A percentile compares a stretch with the other conserved stretches of the same genome.
Conservation (phyloP, 2,329 filamentous ascomycete species). For the Ophiostoma triangulosporum region DNA sequence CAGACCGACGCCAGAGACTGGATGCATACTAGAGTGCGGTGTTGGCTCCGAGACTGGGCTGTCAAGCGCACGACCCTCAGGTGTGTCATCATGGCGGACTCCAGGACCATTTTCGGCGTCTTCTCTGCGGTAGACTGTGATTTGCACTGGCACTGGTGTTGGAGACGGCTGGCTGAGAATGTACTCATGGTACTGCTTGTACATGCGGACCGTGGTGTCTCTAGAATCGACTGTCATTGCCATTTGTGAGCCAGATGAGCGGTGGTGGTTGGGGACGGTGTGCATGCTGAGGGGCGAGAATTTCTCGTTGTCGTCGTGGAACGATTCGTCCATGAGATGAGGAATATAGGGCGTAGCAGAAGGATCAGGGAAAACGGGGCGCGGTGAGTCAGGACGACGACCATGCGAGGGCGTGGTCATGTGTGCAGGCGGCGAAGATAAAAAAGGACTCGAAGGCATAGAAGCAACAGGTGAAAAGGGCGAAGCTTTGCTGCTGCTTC, state of each 20-base stretch:
- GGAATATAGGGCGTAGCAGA: not conserved
- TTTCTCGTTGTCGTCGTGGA: not conserved
- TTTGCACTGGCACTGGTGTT: not conserved
- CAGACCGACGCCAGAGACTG: too few relatives aligned
- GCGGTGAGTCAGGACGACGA: not conserved
- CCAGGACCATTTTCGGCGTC: not conserved
- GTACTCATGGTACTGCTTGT: slow-evolving; percentile 19
- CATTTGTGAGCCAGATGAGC: slow-evolving; percentile 5
- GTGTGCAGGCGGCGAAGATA: not conserved
- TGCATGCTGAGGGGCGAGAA: not conserved
- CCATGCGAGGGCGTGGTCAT: not conserved
- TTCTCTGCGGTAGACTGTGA: not conserved
- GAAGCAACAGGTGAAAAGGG: too few relatives aligned
- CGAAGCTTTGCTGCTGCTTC: not conserved
- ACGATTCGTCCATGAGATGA: not conserved
- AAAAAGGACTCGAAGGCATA: too few relatives aligned
- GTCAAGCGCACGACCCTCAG: not conserved
- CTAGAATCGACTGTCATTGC: slow-evolving; percentile 13
- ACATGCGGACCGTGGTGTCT: slow-evolving; percentile 21
- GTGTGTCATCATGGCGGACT: not conserved
- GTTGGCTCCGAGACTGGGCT: not conserved
- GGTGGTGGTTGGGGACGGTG: not conserved
- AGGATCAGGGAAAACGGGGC: not conserved
- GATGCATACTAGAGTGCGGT: not conserved
- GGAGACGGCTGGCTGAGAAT: slow-evolving; percentile 3